Conservation (phyloP, 495 filamentous ascomycete genomes). For the Neurospora africana region DNA sequence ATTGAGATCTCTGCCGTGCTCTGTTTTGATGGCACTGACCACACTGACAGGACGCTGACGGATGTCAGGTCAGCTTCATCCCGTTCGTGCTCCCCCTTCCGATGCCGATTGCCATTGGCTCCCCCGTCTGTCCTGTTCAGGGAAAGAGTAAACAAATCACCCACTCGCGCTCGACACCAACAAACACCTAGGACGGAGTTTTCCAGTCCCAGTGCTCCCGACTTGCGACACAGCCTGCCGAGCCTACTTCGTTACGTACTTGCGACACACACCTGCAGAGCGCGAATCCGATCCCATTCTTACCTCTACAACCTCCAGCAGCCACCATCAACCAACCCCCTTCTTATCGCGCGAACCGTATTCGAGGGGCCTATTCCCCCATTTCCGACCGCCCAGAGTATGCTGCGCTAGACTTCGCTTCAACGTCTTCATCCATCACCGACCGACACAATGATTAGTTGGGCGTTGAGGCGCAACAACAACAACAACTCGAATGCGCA, state of each 20-base stretch:
- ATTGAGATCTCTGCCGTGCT: neutral
- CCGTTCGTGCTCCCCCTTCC: neutral
- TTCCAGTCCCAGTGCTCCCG: neutral
- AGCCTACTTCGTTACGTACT: too few relatives aligned
- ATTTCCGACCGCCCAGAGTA: neutral
- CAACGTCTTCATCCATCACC: neutral
- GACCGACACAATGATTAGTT: constrained; percentile 40
- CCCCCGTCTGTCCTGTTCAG: neutral
- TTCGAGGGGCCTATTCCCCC: neutral
- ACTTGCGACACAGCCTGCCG: neutral
- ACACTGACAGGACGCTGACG: neutral
- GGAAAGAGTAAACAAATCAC: constrained; percentile 7
- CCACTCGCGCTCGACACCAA: neutral
- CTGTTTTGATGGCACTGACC: neutral
- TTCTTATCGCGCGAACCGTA: neutral
- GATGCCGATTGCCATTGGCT: neutral
- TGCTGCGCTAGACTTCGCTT: neutral
- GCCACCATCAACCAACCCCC: neutral
- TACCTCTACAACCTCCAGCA: neutral
- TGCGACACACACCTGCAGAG: neutral
- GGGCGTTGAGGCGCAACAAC: constrained; percentile 38
- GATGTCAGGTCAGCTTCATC: neutral
- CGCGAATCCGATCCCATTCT: neutral
- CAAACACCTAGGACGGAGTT: neutral
- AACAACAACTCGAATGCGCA: constrained; percentile 11